Evolutionary conservation across 345 rosid species (phyloP), one percentile per base, ranked within the genome.

Genomic region (Combretum micranthum): DNA sequence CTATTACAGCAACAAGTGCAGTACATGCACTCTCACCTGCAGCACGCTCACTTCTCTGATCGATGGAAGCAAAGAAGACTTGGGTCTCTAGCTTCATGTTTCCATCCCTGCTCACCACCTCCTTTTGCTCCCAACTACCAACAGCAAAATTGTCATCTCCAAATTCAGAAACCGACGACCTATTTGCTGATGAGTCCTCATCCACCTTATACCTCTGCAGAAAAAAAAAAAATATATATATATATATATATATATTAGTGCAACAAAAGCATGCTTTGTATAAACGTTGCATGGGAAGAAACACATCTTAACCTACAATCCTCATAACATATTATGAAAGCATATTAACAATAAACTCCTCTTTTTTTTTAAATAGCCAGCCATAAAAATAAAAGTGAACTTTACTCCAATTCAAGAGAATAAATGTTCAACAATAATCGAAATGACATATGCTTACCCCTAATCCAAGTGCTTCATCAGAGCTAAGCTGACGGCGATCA

Each of bases 1-100:
- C 87, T 64, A 93, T 86, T 56, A 83, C 96, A 46, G 97, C 99
- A 45, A 93, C 99, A n/a, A 88, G 75, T 39, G 94, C 89, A 3
- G 99, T 86, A 55, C 99, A 93, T 0, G 99, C 99, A 50, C 99
- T 85, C 72, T 88, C 97, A 32, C 99, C 97, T 13, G 89, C 99
- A 11, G 99, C 97, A 57, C 71, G 78, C 78, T 86, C 96, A 44
- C 89, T 88, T 50, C 97, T 83, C 75, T 93, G 99, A 67, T 93
- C 97, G 20, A 93, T 93, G 42, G 97, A 93, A 63, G 96, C 99
- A 56, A 82, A 85, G 72, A 93, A 93, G 3, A 85, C 88, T 55
- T 56, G 67, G 4, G 91, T 73, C 51, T 74, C 75, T 69, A 93
- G 96, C 72, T 83, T 93, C 96, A 93, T 77, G 47, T 75, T 71